These are phyloP conservation scores for Suillus fuscotomentosus DNA, from an alignment of 768 basidiomycete genomes.

Conservation along the genomic window DNA sequence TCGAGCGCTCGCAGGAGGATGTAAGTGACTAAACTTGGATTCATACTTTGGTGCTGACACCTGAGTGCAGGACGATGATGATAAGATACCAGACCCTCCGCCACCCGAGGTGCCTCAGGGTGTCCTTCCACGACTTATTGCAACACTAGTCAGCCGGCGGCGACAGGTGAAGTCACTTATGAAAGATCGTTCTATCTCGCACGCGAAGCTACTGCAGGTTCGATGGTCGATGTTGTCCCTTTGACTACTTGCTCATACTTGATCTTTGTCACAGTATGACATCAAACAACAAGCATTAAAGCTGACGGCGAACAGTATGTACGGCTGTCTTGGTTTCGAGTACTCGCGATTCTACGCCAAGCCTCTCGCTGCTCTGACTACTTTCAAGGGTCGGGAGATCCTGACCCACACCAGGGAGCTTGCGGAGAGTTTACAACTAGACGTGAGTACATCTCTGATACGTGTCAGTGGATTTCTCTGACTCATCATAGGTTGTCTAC, in stretches of 20 bases:
- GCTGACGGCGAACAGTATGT: constrained; percentile 99
- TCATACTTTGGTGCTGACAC: neutral
- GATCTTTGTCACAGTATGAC: constrained; percentile 62
- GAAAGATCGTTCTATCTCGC: constrained; percentile 79
- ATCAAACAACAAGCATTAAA: constrained; percentile 97
- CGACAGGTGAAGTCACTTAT: constrained; percentile 89
- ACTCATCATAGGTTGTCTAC: constrained; percentile 77
- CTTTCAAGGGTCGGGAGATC: constrained; percentile 97
- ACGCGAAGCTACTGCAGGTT: constrained; percentile 83
- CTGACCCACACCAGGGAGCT: constrained; percentile 90
- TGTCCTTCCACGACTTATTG: constrained; percentile 94
- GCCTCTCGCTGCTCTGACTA: constrained; percentile 95
- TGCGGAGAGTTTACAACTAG: constrained; percentile 85
- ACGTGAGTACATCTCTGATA: constrained; percentile 53
- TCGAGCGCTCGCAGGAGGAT: constrained; percentile 66
- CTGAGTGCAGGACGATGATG: constrained; percentile 55
- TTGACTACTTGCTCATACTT: constrained; percentile 1
- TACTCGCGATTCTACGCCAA: constrained; percentile 96
- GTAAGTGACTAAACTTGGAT: constrained; percentile 32
- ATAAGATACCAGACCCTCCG: constrained; percentile 90
- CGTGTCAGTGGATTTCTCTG: neutral
- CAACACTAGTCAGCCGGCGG: constrained; percentile 90
- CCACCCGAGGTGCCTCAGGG: constrained; percentile 69
- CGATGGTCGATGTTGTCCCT: constrained; percentile 7
- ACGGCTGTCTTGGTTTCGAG: constrained; percentile 98